Evolutionary conservation across 179 eudicot genomes (phyloP).

Genomic region (Camellia oleifera): DNA sequence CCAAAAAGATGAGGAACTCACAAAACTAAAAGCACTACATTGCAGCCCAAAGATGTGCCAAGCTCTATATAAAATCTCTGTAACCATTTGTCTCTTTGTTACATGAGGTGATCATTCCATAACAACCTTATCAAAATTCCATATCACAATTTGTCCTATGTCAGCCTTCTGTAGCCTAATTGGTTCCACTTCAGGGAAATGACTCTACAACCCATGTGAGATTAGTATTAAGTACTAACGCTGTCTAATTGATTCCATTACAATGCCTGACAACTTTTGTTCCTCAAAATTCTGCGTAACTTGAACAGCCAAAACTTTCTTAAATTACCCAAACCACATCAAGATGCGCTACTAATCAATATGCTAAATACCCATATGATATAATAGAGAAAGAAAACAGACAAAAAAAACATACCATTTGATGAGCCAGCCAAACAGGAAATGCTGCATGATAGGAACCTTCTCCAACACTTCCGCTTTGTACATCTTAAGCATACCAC

Average conservation of each 20-base stretch:
- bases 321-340: not conserved
- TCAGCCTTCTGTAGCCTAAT: not conserved
- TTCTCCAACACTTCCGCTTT: slow-evolving; percentile 90
- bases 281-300: not conserved
- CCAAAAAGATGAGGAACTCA: not conserved
- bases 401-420: slow-evolving; percentile 51
- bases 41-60: not conserved
- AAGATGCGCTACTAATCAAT: not conserved
- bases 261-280: too few species aligned
- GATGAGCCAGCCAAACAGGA: slow-evolving; percentile 84
- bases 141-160: not conserved
- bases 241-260: too few species aligned
- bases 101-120: not conserved
- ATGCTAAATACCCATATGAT: not conserved
- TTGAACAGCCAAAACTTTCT: not conserved
- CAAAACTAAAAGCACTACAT: not conserved
- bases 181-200: not conserved
- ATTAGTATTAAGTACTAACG: not conserved
- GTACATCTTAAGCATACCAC: slow-evolving; percentile 96
- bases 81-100: not conserved
- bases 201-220: too few species aligned
- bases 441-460: slow-evolving; percentile 97
- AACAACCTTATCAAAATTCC: not conserved
- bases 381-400: not conserved
- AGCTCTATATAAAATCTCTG: not conserved